Evolutionary conservation across 1,284 basidiomycete genomes (phyloP), one percentile per base, ranked within the genome.

Genomic region (Malassezia dermatis): DNA sequence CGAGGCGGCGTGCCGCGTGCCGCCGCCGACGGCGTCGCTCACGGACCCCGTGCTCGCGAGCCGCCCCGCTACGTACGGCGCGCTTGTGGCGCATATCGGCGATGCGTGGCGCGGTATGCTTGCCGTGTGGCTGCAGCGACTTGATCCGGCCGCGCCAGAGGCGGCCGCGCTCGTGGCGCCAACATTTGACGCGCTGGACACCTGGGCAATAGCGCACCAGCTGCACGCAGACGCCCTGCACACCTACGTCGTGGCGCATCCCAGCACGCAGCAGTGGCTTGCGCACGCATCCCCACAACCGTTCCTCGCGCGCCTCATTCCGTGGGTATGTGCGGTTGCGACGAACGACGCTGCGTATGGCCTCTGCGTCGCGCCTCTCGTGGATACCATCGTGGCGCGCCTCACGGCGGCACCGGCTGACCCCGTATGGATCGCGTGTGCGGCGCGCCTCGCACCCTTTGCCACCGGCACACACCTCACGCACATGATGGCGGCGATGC

Each of bases 331-430:
- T 24, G 15, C 24, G 3, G 26, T 51, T 3, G 49, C 37, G 12
- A 8, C 31, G 13, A 17, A 15, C 1, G 15, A 19, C 8, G 15
- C 32, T 2, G 32, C 44, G 31, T 47, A 53, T 13, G 19, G 28
- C 15, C n/a, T 35, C 17, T 28, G 40, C 34, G n/a, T 56, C 11
- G 53, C 53, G 19, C 47, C 44, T 21, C 28, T 56, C 19, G 41
- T 56, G 23, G 41, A 56, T 19, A 23, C 31, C 24, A 31, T 49
- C 31, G 39, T 40, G 23, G 26, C 13, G 31, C 34, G 23, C 11
- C 35, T 35, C 8, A 19, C 21, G 4, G 41, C 31, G 21, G 26
- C 31, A 8, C 24, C 41, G 13, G 15, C 37, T 13, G 35, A 40
- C 31, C 34, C 42, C 4, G 31, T 23, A 5, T 40, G 48, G 31